phyloP scores from a whole-genome alignment of 2,329 filamentous ascomycete genomes.

The Colletotrichum horii region DNA sequence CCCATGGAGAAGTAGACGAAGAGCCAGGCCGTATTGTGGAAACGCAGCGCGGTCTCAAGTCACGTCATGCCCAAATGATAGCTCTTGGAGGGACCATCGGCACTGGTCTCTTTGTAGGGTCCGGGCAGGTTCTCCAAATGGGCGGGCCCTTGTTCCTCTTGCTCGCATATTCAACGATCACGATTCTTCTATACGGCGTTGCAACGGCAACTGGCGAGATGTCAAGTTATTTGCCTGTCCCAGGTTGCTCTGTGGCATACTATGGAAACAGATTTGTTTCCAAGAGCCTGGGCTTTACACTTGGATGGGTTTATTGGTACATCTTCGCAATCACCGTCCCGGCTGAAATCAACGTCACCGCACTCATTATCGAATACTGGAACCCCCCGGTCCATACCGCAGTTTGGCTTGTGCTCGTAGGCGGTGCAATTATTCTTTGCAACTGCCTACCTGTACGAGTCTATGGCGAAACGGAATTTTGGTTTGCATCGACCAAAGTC shows the following conservation, averaged over 20 bases:
- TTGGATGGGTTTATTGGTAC: conserved; percentile 69
- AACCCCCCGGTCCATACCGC: conserved; percentile 8
- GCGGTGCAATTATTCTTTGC: conserved; percentile 18
- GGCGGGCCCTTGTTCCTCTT: conserved; percentile 38
- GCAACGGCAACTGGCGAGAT: conserved; percentile 33
- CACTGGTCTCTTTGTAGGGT: conserved; percentile 47
- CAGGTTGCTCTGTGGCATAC: neutral
- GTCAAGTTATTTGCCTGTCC: conserved; percentile 34
- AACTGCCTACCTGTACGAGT: conserved; percentile 9
- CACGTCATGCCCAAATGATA: conserved; percentile 51
- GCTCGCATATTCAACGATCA: neutral
- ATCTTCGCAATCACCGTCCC: conserved; percentile 41
- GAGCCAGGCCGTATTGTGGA: neutral
- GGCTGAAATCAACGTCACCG: conserved; percentile 26
- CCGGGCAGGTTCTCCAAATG: conserved; percentile 25
- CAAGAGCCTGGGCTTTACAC: conserved; percentile 56
- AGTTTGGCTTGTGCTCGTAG: conserved; percentile 22
- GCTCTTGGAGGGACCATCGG: conserved; percentile 53
- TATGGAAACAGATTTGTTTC: conserved; percentile 50
- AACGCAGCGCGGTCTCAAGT: conserved; percentile 35
- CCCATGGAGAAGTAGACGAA: neutral
- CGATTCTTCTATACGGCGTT: conserved; percentile 38
- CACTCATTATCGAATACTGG: conserved; percentile 26
- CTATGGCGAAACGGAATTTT: conserved; percentile 64
- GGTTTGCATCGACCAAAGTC: conserved; percentile 59